Evolutionary conservation across 768 basidiomycete species (phyloP), one percentile per base, ranked within the genome.

Genomic region (Pleurotus platypus): DNA sequence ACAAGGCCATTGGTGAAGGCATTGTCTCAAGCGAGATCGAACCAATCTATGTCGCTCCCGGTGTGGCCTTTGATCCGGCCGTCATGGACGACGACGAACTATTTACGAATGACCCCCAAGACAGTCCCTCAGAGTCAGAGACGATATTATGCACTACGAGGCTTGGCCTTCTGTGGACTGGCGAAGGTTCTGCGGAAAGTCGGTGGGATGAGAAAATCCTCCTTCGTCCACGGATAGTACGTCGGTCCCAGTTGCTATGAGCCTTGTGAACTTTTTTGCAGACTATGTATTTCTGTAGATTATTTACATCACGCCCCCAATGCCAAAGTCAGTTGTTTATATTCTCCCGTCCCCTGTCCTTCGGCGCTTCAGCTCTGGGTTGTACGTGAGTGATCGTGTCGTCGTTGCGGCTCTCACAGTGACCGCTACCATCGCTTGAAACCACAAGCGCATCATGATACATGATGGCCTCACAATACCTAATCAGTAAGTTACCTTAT

Each of bases 1-100:
- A 83, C 61, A 82, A 78, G 64, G 79, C 78, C 9, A 76, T 85
- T 48, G 83, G 84, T 0, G 81, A 85, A 65, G 80, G 79, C 50
- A 72, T 87, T 46, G 81, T 80, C 1, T 79, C 77, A 2, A 80
- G 78, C 53, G 84, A 86, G 60, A 62, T 86, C 58, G 81, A 84
- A 64, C 73, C 79, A 15, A 62, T 80, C 8, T 78, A 79, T 47
- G 72, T 76, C 43, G 60, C 69, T 1, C 75, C 76, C 4, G 79
- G 78, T 15, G 70, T 75, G 0, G 53, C 51, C 35, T 85, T 77
- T 45, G 72, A 79, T 54, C 58, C 62, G 0, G 56, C 58, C 1
- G 67, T 63, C 47, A 82, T 86, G 83, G 76, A 81, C 27, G 75
- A 79, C 55, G 59, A 59, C 39, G 61, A 60, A 49, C 62, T 57